A percentile compares a stretch with the other conserved stretches of the same genome.
Evolutionary conservation across 257 asterid species (phyloP).

Genomic region (Solanum pennellii): DNA sequence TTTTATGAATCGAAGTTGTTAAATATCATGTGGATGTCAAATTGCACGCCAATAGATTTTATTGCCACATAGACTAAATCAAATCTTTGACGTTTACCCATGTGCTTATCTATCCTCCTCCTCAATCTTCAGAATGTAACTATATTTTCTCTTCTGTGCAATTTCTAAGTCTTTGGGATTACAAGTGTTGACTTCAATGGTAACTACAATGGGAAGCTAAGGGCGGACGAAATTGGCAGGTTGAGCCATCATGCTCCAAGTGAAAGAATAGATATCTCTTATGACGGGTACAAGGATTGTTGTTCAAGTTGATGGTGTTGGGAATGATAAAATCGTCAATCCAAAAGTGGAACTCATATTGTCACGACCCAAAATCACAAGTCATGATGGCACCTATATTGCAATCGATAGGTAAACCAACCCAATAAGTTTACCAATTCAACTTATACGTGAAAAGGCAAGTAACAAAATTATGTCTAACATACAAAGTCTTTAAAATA

Average conservation of each 20-base stretch:
- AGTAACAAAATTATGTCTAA: too few species aligned
- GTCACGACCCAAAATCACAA: too few species aligned
- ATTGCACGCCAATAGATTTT: too few species aligned
- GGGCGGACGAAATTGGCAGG: neutral
- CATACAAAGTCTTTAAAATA: too few species aligned
- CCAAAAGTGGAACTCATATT: neutral
- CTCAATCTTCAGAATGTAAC: neutral
- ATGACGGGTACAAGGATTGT: neutral
- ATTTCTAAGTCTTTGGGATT: neutral
- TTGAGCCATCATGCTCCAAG: neutral
- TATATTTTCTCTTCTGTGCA: neutral
- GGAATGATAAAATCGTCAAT: neutral
- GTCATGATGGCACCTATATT: too few species aligned
- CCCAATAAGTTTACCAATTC: too few species aligned
- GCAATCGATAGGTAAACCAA: too few species aligned
- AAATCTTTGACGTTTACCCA: neutral
- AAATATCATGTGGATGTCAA: too few species aligned
- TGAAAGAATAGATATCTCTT: neutral
- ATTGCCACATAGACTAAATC: neutral
- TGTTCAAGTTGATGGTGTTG: neutral
- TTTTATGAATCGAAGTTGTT: too few species aligned
- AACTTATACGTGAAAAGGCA: too few species aligned
- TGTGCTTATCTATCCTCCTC: neutral
- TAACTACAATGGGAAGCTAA: neutral
- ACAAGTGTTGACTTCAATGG: neutral